Percentiles rank a stretch among this genome's conserved stretches.
Evolutionary conservation across 257 asterid genomes (phyloP).

Genomic region (Solanum boliviense): DNA sequence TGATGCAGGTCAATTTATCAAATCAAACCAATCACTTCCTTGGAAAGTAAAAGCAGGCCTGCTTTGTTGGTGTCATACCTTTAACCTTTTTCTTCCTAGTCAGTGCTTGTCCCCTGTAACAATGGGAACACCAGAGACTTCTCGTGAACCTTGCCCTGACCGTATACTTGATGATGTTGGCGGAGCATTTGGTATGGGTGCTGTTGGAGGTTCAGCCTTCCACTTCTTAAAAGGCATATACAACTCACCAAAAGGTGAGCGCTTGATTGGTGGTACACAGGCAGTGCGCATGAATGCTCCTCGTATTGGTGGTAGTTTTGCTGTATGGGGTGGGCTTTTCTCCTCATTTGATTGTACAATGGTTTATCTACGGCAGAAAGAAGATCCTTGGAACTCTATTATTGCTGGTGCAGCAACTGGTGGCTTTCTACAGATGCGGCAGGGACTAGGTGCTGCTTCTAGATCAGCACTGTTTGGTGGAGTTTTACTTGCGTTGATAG

Average conservation of each 20-base stretch:
- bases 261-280: constrained; percentile 20
- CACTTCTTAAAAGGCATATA: constrained; percentile 27
- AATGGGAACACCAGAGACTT: constrained; percentile 23
- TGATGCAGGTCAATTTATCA: background rate
- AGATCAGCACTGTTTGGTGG: constrained; percentile 25
- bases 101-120: background rate
- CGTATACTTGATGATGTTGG: constrained; percentile 30
- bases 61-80: background rate
- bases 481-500: constrained; percentile 17
- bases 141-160: constrained; percentile 28
- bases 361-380: constrained; percentile 23
- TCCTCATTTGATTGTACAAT: constrained; percentile 19
- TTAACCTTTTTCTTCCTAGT: background rate
- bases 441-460: constrained; percentile 11
- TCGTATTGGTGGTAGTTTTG: constrained; percentile 20
- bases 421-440: constrained; percentile 19
- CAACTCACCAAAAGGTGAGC: constrained; percentile 26
- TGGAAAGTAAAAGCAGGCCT: background rate
- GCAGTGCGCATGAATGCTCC: constrained; percentile 29
- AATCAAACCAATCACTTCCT: background rate
- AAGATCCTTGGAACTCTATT: constrained; percentile 33
- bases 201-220: constrained; percentile 30
- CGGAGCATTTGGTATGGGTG: constrained; percentile 30
- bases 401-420: constrained; percentile 26
- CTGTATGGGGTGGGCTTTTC: constrained; percentile 29